These are phyloP conservation scores for Eremochloa ophiuroides DNA, from an alignment of 176 grass and related monocot genomes.

Conservation along the genomic window DNA sequence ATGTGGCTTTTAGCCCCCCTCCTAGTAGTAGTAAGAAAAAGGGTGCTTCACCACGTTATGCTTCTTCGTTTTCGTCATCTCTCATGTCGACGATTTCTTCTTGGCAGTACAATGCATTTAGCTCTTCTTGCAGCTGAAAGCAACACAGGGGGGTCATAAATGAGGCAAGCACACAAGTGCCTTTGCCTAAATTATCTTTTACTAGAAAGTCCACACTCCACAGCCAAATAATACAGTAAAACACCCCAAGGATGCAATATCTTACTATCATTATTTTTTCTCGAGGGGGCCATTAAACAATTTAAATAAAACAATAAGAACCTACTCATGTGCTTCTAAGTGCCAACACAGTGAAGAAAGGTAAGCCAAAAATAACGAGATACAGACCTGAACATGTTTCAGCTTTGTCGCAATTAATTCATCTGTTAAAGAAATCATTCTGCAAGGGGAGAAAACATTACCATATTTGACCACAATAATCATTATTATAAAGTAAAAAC, in stretches of 20 bases:
- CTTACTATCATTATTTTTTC: neutral
- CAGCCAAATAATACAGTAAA: neutral
- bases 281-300: neutral
- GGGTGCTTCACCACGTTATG: constrained; percentile 24
- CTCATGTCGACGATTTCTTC: constrained; percentile 55
- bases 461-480: constrained; percentile 1
- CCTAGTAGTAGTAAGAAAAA: neutral
- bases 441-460: constrained; percentile 37
- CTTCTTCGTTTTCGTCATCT: constrained; percentile 54
- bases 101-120: constrained; percentile 67
- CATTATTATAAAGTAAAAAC: neutral
- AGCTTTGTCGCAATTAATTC: constrained; percentile 74
- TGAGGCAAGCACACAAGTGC: neutral
- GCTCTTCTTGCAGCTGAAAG: constrained; percentile 85
- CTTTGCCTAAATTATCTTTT: neutral
- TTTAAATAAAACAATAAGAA: neutral
- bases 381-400: constrained; percentile 69
- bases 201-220: neutral
- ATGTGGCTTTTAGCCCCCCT: constrained; percentile 4
- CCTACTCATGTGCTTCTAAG: neutral
- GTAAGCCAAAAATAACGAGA: neutral
- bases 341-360: neutral
- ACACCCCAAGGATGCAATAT: neutral
- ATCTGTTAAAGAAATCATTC: constrained; percentile 80
- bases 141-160: neutral